Base-by-base conservation (phyloP, 768 basidiomycete species). In the Boletus insuetus region DNA sequence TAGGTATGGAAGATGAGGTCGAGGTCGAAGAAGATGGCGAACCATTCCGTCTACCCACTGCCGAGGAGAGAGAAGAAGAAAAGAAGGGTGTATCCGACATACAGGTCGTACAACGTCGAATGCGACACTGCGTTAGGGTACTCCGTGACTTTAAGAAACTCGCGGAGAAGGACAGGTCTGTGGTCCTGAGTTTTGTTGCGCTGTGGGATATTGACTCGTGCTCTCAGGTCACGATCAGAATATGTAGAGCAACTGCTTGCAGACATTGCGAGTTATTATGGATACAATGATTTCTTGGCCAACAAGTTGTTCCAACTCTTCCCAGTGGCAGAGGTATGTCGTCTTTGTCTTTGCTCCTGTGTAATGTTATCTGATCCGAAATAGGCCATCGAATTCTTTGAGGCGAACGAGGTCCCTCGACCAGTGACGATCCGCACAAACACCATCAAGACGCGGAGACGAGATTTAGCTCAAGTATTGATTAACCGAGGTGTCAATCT, bases 371-470 rank as follows among this genome's bases (percentile, higher is more conserved):
- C 43, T 55, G 24, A 57, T 4, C 5, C 32, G 26, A 55, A 22
- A 20, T 46, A 97, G 94, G 95, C 96, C 1, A 88, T 98, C 54
- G 95, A 96, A 66, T 99, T 98, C 74, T 98, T 98, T 66, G 97
- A 98, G 72, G 89, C 97, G 12, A 98, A 98, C 69, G 97, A 99
- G 68, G 83, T 94, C 6, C 83, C 94, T 16, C 85, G 97, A 60
- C 97, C 97, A 7, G 95, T 99, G 26, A 98, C 97, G 11, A 98
- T 99, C 66, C 90, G 97, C 56, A 94, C 95, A 35, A 99, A 99
- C 71, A 98, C 95, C 6, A 82, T 99, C 19, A 90, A 91, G 53
- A 94, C 94, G 1, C 83, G 97, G 58, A 80, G 97, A 62, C 84
- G 96, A 46, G 97, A 98, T 70, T 83, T 99, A 55, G 96, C 93